Base-by-base conservation (phyloP, 257 asterid species). In the Nicotiana sylvestris region DNA sequence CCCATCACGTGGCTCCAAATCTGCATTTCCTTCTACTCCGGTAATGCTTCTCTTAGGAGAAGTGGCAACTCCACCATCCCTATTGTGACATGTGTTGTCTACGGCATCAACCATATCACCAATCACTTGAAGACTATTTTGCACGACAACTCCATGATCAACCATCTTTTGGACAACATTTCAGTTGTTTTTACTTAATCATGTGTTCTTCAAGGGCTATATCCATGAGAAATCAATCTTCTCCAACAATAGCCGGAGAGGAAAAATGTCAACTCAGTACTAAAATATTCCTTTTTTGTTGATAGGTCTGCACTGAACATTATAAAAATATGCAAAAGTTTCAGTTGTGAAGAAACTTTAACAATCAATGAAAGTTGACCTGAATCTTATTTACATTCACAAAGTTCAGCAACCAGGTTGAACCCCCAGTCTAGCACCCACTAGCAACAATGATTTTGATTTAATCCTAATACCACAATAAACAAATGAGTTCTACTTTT, bases 1-100 rank as follows among this genome's bases (percentile, higher is more conserved):
- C 35, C 98, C 99, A 83, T 92, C 97, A 78, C 85, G 92, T 4
- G 93, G 97, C 87, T 94, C 98, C 56, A 88, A 87, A 84, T 88
- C 89, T 70, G 80, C 86, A 57, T 88, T 94, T 58, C 88, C 90
- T 82, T 87, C 97, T 27, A 81, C 84, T 61, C 87, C 94, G n/a
- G 81, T 69, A 15, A 56, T 35, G 76, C 87, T 92, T 80, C 86
- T 84, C 81, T 85, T 86, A 58, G 90, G 85, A 53, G 87, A 87
- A 83, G 27, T 72, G 80, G 84, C 80, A 64, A 84, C 81, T 83
- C 89, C 85, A 13, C 86, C 88, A 85, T 87, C 92, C 85, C 88
- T 78, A 66, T 69, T 65, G 81, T 68, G 87, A 29, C 80, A 77
- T 3, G 86, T 86, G 78, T 91, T 85, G 69, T 84, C 91, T 43